A percentile compares a stretch with the other conserved stretches of the same genome.
phyloP scores from a whole-genome alignment of 805 yeast genomes.

The Zygoascus flipseniorum region DNA sequence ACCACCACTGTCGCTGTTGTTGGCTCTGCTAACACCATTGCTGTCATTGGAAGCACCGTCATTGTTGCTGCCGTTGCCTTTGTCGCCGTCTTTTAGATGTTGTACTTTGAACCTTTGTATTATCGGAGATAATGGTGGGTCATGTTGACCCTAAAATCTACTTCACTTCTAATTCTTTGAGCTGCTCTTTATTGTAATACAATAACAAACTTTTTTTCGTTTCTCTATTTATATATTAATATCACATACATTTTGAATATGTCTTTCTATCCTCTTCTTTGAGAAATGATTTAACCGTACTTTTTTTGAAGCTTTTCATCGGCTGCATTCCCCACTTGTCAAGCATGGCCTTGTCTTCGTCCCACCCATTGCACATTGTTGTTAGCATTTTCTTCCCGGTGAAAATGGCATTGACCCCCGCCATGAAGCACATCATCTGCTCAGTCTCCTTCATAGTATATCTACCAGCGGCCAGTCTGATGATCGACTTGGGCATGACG shows the following conservation, averaged over 20 bases:
- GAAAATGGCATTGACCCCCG: constrained; percentile 73
- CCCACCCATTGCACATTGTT: constrained; percentile 79
- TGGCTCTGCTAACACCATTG: not conserved
- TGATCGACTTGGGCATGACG: constrained; percentile 62
- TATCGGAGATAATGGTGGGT: too few species aligned
- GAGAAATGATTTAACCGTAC: not conserved
- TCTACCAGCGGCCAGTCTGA: constrained; percentile 74
- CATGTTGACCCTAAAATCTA: too few species aligned
- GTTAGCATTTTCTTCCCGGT: constrained; percentile 78
- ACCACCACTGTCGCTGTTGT: not conserved
- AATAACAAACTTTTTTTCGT: too few species aligned
- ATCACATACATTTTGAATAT: too few species aligned
- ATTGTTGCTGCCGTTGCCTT: not conserved
- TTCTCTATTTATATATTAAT: too few species aligned
- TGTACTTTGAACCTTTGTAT: not conserved
- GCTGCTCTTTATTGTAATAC: too few species aligned
- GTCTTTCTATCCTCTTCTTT: not conserved
- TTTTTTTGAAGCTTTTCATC: constrained; percentile 17
- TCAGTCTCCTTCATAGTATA: constrained; percentile 73
- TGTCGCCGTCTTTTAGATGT: not conserved
- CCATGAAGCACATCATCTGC: constrained; percentile 66
- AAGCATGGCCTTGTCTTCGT: constrained; percentile 64
- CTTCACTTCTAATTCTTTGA: too few species aligned
- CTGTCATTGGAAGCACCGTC: not conserved
- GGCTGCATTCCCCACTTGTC: constrained; percentile 50